Percentiles rank a stretch among this genome's conserved stretches.
Evolutionary conservation across 805 yeast genomes (phyloP).

Genomic region (Dipodascopsis tothii): DNA sequence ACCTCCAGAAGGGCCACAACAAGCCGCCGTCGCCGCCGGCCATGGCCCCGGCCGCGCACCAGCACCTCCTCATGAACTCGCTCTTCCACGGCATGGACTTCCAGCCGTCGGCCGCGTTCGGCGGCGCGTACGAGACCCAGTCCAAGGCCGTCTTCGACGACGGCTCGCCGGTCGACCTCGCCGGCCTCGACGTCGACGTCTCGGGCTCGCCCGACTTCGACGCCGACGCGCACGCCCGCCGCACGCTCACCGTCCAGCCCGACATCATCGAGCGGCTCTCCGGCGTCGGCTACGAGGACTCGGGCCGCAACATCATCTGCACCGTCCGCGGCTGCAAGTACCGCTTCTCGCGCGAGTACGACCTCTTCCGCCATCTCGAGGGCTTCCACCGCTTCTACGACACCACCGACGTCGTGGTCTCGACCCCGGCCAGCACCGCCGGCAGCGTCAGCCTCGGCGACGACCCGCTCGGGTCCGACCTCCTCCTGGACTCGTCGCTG

Average conservation of each 20-base stretch:
- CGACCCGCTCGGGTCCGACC: too few species aligned
- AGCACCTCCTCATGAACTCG: not conserved
- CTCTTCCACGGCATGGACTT: not conserved
- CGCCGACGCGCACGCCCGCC: not conserved
- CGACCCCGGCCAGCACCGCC: too few species aligned
- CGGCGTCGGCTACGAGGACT: constrained; percentile 32
- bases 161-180: not conserved
- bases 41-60: not conserved
- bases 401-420: not conserved
- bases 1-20: constrained; percentile 7
- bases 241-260: not conserved
- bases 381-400: not conserved
- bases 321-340: constrained; percentile 29
- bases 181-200: not conserved
- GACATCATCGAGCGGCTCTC: constrained; percentile 30
- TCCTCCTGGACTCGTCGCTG: too few species aligned
- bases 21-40: not conserved
- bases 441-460: too few species aligned
- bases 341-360: constrained; percentile 35
- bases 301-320: constrained; percentile 30
- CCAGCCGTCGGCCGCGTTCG: not conserved
- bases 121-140: not conserved
- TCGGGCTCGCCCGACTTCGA: too few species aligned
- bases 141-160: not conserved
- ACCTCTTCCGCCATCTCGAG: constrained; percentile 32